Conservation (phyloP, 768 basidiomycete species). For the Termitomyces sp. region DNA sequence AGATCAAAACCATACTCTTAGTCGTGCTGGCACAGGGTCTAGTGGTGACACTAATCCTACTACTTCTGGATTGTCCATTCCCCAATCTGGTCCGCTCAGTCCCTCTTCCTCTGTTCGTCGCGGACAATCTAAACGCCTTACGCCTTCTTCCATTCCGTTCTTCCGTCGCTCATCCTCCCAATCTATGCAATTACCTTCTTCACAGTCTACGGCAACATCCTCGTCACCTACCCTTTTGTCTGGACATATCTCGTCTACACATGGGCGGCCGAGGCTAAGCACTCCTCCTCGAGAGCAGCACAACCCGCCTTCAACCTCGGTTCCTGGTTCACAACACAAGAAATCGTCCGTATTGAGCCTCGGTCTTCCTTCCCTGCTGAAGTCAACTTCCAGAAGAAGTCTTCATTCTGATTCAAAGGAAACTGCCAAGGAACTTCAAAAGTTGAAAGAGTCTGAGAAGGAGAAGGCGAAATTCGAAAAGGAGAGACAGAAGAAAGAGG, state of each 20-base stretch:
- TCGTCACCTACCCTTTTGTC: slow-evolving; percentile 44
- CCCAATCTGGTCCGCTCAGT: slow-evolving; percentile 59
- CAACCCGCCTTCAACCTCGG: slow-evolving; percentile 44
- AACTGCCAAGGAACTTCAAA: slow-evolving; percentile 36
- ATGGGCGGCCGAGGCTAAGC: slow-evolving; percentile 36
- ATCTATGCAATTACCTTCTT: slow-evolving; percentile 65
- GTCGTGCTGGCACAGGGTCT: slow-evolving; percentile 71
- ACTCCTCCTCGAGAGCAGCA: slow-evolving; percentile 51
- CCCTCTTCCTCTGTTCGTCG: slow-evolving; percentile 67
- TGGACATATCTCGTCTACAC: slow-evolving; percentile 29
- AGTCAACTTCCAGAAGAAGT: slow-evolving; percentile 81
- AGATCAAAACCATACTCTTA: slow-evolving; percentile 47
- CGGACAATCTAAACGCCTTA: slow-evolving; percentile 73
- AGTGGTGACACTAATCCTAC: slow-evolving; percentile 67
- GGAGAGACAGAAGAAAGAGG: slow-evolving; percentile 63
- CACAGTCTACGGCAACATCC: slow-evolving; percentile 41
- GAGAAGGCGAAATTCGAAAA: slow-evolving; percentile 40
- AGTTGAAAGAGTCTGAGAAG: slow-evolving; percentile 45
- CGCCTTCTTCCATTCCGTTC: slow-evolving; percentile 91
- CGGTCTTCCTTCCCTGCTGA: slow-evolving; percentile 76
- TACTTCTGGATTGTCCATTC: slow-evolving; percentile 46
- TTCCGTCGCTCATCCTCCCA: slow-evolving; percentile 90
- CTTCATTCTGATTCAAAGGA: slow-evolving; percentile 67
- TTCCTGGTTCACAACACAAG: slow-evolving; percentile 59
- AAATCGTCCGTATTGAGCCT: slow-evolving; percentile 81